Conservation (phyloP, 441 rosid species). For the Pelargonium australe region DNA sequence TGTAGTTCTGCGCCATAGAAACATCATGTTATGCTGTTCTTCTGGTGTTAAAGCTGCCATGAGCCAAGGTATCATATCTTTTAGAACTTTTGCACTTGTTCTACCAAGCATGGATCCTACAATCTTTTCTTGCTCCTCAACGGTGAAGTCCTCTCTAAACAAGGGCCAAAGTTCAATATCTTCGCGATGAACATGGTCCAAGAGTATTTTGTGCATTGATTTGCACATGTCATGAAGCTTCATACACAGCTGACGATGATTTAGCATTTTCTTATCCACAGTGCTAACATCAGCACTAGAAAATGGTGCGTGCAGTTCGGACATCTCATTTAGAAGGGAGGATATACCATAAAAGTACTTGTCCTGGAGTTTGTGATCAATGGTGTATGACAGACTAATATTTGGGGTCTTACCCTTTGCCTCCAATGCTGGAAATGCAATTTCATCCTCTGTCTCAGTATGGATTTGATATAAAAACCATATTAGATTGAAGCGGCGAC, state of each 20-base stretch:
- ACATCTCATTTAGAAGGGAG: slow-evolving; percentile 54
- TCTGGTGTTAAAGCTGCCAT: slow-evolving; percentile 49
- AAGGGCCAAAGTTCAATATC: slow-evolving; percentile 75
- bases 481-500: slow-evolving; percentile 49
- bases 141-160: slow-evolving; percentile 50
- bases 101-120: slow-evolving; percentile 70
- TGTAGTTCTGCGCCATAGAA: slow-evolving; percentile 56
- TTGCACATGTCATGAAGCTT: slow-evolving; percentile 55
- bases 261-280: slow-evolving; percentile 25
- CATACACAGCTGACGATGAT: slow-evolving; percentile 43
- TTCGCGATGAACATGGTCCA: slow-evolving; percentile 64
- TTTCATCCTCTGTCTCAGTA: slow-evolving; percentile 72
- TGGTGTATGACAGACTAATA: slow-evolving; percentile 55
- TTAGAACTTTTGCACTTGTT: slow-evolving; percentile 58
- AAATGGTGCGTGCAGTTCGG: slow-evolving; percentile 33
- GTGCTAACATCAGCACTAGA: slow-evolving; percentile 24
- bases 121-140: slow-evolving; percentile 75
- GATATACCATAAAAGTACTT: slow-evolving; percentile 47
- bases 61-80: slow-evolving; percentile 82
- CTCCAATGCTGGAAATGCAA: slow-evolving; percentile 83
- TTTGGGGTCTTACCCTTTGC: slow-evolving; percentile 53
- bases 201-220: slow-evolving; percentile 57
- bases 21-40: slow-evolving; percentile 55
- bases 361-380: slow-evolving; percentile 66
- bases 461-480: slow-evolving; percentile 53